phyloP scores from a whole-genome alignment of 495 filamentous ascomycete species.

The Aspergillus panamensis region DNA sequence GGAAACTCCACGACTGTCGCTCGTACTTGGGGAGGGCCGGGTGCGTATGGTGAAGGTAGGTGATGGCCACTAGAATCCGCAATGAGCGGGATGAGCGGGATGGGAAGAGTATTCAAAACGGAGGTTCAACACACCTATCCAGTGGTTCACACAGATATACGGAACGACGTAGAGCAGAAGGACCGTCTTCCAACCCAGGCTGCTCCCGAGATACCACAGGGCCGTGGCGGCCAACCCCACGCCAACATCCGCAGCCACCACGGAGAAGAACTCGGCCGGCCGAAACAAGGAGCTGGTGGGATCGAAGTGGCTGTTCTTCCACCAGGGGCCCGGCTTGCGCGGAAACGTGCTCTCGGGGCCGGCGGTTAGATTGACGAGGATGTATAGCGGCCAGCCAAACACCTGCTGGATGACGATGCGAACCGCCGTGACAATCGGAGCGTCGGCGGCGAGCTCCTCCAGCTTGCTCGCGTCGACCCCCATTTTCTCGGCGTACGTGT shows the following conservation, averaged over 20 bases:
- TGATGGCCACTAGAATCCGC: conserved; percentile 60
- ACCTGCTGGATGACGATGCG: conserved; percentile 48
- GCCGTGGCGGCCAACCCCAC: conserved; percentile 38
- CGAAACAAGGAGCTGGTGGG: conserved; percentile 58
- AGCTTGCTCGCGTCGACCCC: conserved; percentile 31
- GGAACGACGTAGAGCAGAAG: conserved; percentile 50
- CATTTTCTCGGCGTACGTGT: conserved; percentile 33
- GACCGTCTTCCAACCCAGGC: conserved; percentile 47
- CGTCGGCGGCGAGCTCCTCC: conserved; percentile 48
- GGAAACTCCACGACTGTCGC: conserved; percentile 70
- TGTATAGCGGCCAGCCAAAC: conserved; percentile 53
- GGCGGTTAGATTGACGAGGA: conserved; percentile 51
- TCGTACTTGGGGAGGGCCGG: conserved; percentile 77
- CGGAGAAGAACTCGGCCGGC: conserved; percentile 48
- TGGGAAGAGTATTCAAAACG: too few species aligned
- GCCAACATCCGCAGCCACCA: conserved; percentile 56
- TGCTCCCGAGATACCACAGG: conserved; percentile 37
- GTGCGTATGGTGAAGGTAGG: conserved; percentile 86
- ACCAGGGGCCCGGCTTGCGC: conserved; percentile 35
- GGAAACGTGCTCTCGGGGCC: conserved; percentile 37
- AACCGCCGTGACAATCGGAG: conserved; percentile 46
- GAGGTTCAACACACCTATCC: conserved; percentile 40
- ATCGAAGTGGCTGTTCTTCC: conserved; percentile 49
- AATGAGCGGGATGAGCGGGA: conserved; percentile 5
- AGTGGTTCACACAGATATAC: conserved; percentile 57